Evolutionary conservation across 2,329 filamentous ascomycete species (phyloP).

Genomic region (Neonectria sp.): DNA sequence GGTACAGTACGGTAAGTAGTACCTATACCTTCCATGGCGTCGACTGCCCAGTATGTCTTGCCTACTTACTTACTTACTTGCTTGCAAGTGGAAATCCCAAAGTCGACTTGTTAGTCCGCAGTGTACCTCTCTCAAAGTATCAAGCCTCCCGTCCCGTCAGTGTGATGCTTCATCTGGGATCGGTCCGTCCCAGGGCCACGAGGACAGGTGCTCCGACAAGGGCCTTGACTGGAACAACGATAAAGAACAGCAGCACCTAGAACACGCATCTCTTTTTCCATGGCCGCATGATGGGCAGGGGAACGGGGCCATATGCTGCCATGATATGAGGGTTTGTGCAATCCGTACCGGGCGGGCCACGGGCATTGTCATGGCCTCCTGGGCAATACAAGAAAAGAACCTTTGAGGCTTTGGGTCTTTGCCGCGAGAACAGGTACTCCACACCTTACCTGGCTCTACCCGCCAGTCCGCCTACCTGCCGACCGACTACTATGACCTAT

Average conservation of each 20-base stretch:
- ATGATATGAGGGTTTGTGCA: slow-evolving; percentile 9
- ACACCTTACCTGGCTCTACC: not conserved
- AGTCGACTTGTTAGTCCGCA: not conserved
- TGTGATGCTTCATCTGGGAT: slow-evolving; percentile 2
- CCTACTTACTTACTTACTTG: too few relatives aligned
- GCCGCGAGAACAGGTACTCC: not conserved
- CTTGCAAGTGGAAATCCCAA: too few relatives aligned
- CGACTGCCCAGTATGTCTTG: not conserved
- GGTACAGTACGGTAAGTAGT: not conserved
- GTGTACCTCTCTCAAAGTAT: not conserved
- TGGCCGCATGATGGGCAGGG: not conserved
- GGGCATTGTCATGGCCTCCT: not conserved
- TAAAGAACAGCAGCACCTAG: slow-evolving; percentile 6
- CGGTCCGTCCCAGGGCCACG: not conserved
- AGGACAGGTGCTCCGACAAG: not conserved
- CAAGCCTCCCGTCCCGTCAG: not conserved
- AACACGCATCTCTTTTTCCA: not conserved
- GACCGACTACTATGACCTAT: not conserved
- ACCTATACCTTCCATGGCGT: not conserved
- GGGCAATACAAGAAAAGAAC: not conserved
- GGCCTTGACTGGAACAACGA: not conserved
- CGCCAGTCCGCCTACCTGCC: too few relatives aligned
- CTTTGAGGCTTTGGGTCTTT: not conserved
- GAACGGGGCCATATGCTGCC: slow-evolving; percentile 9
- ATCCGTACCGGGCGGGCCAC: not conserved